Conservation (phyloP, 1,139 yeast genomes). For the Scheffersomyces cryptocercus region DNA sequence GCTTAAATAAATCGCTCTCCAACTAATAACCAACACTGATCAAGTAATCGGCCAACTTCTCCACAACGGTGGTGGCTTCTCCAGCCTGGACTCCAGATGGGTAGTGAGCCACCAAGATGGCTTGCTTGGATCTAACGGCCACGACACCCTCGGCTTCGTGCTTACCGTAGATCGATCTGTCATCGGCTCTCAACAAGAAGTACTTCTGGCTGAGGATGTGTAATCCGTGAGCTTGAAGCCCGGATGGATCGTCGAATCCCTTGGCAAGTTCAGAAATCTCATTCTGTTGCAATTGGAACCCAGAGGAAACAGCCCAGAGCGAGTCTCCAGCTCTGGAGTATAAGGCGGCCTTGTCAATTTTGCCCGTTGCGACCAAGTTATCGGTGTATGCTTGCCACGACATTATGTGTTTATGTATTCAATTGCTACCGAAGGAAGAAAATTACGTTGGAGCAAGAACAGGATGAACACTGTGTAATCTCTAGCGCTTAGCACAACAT, state of each 20-base stretch:
- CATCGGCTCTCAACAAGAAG: conserved; percentile 87
- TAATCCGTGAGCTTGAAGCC: conserved; percentile 81
- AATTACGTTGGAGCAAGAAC: not conserved
- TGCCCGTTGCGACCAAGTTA: conserved; percentile 81
- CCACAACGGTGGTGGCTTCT: conserved; percentile 92
- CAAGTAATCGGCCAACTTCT: conserved; percentile 92
- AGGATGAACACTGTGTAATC: too few species aligned
- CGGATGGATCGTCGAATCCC: conserved; percentile 80
- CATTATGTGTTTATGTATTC: conserved; percentile 17
- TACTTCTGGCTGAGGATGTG: conserved; percentile 85
- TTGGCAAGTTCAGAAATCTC: conserved; percentile 75
- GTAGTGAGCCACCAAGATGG: conserved; percentile 91
- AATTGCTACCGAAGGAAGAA: not conserved
- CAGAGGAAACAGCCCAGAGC: conserved; percentile 86
- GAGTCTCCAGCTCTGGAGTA: conserved; percentile 95
- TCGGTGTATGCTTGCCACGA: conserved; percentile 85
- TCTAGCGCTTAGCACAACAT: too few species aligned
- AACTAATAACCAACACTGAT: conserved; percentile 77
- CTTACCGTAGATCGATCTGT: conserved; percentile 91
- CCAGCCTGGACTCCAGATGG: conserved; percentile 90
- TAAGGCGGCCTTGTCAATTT: conserved; percentile 88
- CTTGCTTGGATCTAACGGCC: conserved; percentile 91
- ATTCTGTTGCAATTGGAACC: conserved; percentile 62
- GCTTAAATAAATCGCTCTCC: not conserved
- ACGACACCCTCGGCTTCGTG: conserved; percentile 83